Percentiles rank a stretch among this genome's conserved stretches.
Evolutionary conservation across 202 grass and related monocot species (phyloP).

Genomic region (Tripidium arundinaceum): DNA sequence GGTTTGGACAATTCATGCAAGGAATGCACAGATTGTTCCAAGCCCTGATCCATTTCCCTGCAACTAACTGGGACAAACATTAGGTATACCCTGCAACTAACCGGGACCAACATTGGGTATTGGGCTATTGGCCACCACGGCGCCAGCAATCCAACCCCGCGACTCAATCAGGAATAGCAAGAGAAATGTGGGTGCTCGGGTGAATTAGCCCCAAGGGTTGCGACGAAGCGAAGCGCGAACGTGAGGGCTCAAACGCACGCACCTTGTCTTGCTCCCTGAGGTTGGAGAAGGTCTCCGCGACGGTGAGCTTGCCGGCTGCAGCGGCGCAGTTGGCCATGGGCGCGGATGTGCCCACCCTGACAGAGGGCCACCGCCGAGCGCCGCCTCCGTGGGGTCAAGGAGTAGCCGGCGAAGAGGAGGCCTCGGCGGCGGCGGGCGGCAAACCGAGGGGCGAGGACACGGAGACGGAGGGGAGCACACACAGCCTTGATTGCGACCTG

Average conservation of each 20-base stretch:
- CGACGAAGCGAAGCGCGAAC: background rate
- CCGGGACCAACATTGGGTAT: background rate
- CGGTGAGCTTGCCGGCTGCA: constrained; percentile 20
- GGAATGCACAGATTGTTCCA: background rate
- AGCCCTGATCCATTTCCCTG: background rate
- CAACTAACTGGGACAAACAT: background rate
- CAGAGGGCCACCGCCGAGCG: background rate
- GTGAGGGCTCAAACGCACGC: background rate
- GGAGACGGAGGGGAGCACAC: background rate
- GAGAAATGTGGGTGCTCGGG: background rate
- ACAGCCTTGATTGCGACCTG: background rate
- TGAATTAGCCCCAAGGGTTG: background rate
- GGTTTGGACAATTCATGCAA: background rate
- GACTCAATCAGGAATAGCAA: background rate
- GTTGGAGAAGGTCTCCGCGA: constrained; percentile 64
- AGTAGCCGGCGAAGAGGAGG: background rate
- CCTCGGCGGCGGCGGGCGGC: background rate
- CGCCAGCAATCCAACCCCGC: background rate
- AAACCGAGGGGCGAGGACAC: background rate
- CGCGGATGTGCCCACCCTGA: background rate
- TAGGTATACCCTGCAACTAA: background rate
- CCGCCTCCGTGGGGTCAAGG: background rate
- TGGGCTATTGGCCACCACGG: background rate
- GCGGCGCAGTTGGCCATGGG: background rate
- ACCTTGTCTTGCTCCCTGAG: constrained; percentile 73